These are phyloP conservation scores for Scheffersomyces amazonensis DNA, from an alignment of 805 yeast genomes.

Conservation along the genomic window DNA sequence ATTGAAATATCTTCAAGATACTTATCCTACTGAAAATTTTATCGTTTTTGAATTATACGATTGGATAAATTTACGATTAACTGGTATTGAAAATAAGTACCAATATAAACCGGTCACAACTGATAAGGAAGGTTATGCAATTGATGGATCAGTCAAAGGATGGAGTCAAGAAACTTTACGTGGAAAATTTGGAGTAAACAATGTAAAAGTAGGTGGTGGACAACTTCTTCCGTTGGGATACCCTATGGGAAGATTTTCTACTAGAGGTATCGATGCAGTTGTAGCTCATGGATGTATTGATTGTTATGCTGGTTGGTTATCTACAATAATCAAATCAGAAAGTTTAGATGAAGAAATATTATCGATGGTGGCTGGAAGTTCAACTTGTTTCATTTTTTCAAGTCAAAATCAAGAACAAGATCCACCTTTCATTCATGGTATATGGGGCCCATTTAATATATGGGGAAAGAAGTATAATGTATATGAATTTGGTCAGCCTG, in stretches of 20 bases:
- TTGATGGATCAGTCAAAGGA: constrained; percentile 60
- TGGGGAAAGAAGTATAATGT: constrained; percentile 10
- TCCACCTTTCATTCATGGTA: constrained; percentile 32
- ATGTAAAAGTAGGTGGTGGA: constrained; percentile 23
- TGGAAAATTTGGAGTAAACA: constrained; percentile 15
- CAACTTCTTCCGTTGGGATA: constrained; percentile 12
- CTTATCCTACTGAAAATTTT: constrained; percentile 10
- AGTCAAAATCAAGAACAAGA: constrained; percentile 13
- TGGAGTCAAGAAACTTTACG: constrained; percentile 36
- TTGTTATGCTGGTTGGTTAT: constrained; percentile 56
- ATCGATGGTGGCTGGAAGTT: constrained; percentile 60
- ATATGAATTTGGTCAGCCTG: constrained; percentile 58
- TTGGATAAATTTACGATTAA: constrained; percentile 34
- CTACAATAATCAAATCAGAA: constrained; percentile 24
- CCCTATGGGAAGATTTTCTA: constrained; percentile 13
- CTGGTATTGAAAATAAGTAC: constrained; percentile 15
- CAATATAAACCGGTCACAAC: constrained; percentile 4
- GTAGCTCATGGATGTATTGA: constrained; percentile 54
- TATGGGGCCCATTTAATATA: constrained; percentile 59
- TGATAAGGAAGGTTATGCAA: constrained; percentile 21
- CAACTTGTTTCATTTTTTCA: constrained; percentile 49
- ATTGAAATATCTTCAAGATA: constrained; percentile 34
- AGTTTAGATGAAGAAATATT: constrained; percentile 13
- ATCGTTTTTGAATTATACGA: constrained; percentile 53
- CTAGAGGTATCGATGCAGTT: constrained; percentile 5